Percentiles rank a stretch among this genome's conserved stretches.
phyloP scores from a whole-genome alignment of 106 monocot genomes.

The Vanilla planifolia region DNA sequence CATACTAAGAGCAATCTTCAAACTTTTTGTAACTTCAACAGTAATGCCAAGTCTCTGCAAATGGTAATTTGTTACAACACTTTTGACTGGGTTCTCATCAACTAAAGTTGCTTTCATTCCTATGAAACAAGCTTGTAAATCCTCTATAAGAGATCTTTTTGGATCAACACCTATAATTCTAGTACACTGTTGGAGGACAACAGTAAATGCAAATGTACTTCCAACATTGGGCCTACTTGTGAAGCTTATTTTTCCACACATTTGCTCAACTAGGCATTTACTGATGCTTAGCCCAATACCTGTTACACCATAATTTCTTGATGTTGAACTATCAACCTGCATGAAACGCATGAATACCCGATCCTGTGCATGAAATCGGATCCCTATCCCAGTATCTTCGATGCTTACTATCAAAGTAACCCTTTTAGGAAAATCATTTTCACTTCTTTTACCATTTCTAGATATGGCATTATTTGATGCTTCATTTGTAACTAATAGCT shows the following conservation, averaged over 20 bases:
- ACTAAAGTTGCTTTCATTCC: constrained; percentile 58
- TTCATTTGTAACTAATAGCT: constrained; percentile 40
- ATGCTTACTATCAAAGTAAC: constrained; percentile 72
- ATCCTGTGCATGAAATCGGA: constrained; percentile 80
- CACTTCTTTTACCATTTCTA: constrained; percentile 15
- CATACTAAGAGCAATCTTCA: constrained; percentile 28
- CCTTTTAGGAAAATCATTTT: constrained; percentile 19
- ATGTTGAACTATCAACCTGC: constrained; percentile 98
- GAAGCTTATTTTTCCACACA: constrained; percentile 84
- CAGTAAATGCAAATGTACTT: constrained; percentile 94
- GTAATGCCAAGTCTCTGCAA: constrained; percentile 67
- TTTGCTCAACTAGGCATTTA: constrained; percentile 93
- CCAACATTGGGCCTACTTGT: constrained; percentile 64
- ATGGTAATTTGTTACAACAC: constrained; percentile 78
- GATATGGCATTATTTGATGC: constrained; percentile 6
- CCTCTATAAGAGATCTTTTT: constrained; percentile 47
- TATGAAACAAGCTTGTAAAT: constrained; percentile 50
- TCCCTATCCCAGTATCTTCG: constrained; percentile 93
- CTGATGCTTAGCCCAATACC: constrained; percentile 98
- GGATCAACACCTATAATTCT: constrained; percentile 8
- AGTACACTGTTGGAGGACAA: constrained; percentile 40
- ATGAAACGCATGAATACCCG: constrained; percentile 94
- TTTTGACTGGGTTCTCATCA: constrained; percentile 71
- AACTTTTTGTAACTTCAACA: constrained; percentile 38
- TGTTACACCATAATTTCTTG: constrained; percentile 89